Conservation (phyloP, 345 rosid species). For the Carallia brachiata region DNA sequence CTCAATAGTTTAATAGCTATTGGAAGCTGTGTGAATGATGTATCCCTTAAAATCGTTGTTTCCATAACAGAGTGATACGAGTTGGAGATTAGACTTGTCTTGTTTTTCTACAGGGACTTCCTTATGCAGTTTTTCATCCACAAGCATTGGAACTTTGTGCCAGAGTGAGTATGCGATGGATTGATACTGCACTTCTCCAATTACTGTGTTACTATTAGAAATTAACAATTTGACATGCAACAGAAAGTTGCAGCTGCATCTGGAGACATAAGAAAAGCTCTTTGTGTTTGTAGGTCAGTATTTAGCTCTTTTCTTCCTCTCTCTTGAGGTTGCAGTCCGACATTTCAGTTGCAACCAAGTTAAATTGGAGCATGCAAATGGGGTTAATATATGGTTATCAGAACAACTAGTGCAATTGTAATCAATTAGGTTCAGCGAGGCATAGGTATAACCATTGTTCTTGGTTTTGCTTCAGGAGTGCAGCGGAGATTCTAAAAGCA, state of each 20-base stretch:
- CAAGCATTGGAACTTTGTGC: slow-evolving; percentile 93
- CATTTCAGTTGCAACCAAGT: too few species aligned
- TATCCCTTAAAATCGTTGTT: too few species aligned
- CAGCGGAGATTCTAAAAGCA: slow-evolving; percentile 67
- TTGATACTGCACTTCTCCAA: not conserved
- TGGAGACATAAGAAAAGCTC: slow-evolving; percentile 96
- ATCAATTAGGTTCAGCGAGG: not conserved
- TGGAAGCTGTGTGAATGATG: not conserved
- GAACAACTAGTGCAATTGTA: not conserved
- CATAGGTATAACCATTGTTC: not conserved
- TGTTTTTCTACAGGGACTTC: slow-evolving; percentile 51
- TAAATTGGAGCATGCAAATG: too few species aligned
- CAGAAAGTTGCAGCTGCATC: slow-evolving; percentile 96
- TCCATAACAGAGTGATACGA: not conserved
- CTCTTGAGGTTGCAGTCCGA: too few species aligned
- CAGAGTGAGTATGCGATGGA: slow-evolving; percentile 54
- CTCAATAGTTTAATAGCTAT: too few species aligned
- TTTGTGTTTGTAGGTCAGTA: slow-evolving; percentile 70
- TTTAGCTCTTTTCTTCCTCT: too few species aligned
- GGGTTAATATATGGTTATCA: too few species aligned
- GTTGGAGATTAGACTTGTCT: not conserved
- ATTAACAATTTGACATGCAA: slow-evolving; percentile 11
- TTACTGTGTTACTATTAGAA: not conserved
- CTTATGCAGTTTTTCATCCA: slow-evolving; percentile 59
- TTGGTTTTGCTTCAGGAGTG: slow-evolving; percentile 52